phyloP scores from a whole-genome alignment of 805 yeast species.

The Zygotorulaspora danielsina region DNA sequence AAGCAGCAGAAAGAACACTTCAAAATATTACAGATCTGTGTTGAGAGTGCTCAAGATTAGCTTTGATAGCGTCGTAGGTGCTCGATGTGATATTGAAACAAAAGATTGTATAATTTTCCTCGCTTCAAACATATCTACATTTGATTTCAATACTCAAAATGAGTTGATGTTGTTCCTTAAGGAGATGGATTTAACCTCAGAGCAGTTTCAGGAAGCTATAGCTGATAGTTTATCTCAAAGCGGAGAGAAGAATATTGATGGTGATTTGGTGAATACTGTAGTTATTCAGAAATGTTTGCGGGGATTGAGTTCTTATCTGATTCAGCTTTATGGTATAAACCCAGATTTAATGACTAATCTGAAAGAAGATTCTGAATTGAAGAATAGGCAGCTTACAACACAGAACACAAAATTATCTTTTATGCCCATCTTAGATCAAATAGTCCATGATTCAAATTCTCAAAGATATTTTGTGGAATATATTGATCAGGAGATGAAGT shows the following conservation, averaged over 20 bases:
- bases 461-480: neutral
- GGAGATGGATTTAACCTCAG: conserved; percentile 20
- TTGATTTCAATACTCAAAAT: conserved; percentile 20
- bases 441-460: conserved; percentile 1
- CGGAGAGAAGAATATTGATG: neutral
- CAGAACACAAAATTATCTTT: conserved; percentile 2
- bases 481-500: neutral
- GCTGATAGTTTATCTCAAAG: conserved; percentile 14
- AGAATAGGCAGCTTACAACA: conserved; percentile 8
- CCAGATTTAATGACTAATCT: conserved; percentile 14
- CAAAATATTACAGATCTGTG: conserved; percentile 18
- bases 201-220: conserved; percentile 26
- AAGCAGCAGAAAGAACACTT: conserved; percentile 16
- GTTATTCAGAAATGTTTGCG: conserved; percentile 15
- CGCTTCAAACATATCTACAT: conserved; percentile 19
- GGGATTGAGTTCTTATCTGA: conserved; percentile 13
- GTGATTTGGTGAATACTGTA: conserved; percentile 8
- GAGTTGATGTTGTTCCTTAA: conserved; percentile 23
- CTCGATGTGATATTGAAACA: conserved; percentile 10
- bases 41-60: conserved; percentile 14
- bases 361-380: conserved; percentile 19
- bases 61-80: conserved; percentile 12
- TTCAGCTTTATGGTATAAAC: conserved; percentile 17
- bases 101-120: conserved; percentile 21
- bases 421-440: neutral